Evolutionary conservation across 176 grass and related monocot species (phyloP).

Genomic region (Echinochloa phyllopogon): DNA sequence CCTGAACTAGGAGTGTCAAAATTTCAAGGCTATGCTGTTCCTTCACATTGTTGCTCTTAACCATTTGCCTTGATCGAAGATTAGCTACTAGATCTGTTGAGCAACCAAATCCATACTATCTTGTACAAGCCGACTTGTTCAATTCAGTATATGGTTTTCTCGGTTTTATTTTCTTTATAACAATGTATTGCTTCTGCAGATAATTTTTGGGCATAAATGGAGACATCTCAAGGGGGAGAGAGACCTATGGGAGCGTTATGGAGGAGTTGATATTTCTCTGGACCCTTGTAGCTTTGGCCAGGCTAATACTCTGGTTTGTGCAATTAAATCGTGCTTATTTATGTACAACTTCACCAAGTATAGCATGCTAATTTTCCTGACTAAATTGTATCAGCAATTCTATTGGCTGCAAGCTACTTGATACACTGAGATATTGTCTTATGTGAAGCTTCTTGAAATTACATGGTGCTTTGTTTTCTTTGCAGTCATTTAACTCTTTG

Average conservation of each 20-base stretch:
- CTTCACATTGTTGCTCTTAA: background rate
- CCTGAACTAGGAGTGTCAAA: background rate
- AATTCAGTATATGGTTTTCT: conserved; percentile 7
- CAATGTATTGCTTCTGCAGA: conserved; percentile 43
- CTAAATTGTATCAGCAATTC: background rate
- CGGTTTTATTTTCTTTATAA: conserved; percentile 17
- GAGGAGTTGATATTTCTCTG: conserved; percentile 87
- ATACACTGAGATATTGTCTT: conserved; percentile 29
- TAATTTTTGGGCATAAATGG: conserved; percentile 96
- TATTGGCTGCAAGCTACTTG: conserved; percentile 19
- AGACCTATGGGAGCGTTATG: conserved; percentile 92
- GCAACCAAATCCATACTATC: conserved; percentile 15
- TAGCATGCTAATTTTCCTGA: conserved; percentile 24
- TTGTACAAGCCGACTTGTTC: background rate
- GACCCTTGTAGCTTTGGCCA: conserved; percentile 93
- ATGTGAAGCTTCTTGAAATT: conserved; percentile 21
- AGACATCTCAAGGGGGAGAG: conserved; percentile 86
- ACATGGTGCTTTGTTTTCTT: conserved; percentile 37
- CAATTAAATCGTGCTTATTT: background rate
- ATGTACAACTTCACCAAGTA: conserved; percentile 27
- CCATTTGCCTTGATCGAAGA: conserved; percentile 3
- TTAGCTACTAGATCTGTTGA: conserved; percentile 8
- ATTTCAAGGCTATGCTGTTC: background rate
- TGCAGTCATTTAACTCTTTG: conserved; percentile 90
- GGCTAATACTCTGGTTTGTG: conserved; percentile 89